A percentile compares a stretch with the other conserved stretches of the same genome.
These are phyloP conservation scores for Yamadazyma ubonensis DNA, from an alignment of 805 yeast genomes.

Conservation along the genomic window DNA sequence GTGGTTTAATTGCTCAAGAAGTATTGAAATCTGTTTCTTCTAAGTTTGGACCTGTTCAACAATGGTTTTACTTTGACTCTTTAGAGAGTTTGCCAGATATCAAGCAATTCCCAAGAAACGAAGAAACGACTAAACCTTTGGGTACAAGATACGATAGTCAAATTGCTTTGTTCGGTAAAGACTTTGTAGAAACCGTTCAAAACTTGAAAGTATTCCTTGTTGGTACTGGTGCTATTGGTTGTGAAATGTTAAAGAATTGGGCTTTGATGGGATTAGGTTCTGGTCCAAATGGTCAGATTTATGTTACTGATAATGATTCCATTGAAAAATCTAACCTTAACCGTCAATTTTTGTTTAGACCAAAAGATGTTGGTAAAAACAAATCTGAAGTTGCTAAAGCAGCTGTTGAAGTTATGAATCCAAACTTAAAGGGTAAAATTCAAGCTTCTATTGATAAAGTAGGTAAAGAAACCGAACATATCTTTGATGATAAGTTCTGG, in stretches of 20 bases:
- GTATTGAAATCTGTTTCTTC: constrained; percentile 94
- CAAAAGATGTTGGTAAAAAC: constrained; percentile 88
- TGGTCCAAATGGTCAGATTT: constrained; percentile 83
- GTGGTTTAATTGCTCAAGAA: constrained; percentile 96
- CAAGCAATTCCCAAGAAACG: constrained; percentile 59
- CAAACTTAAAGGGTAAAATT: constrained; percentile 75
- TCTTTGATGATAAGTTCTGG: constrained; percentile 89
- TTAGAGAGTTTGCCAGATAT: constrained; percentile 80
- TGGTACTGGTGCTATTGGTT: constrained; percentile 98
- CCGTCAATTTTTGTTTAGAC: constrained; percentile 93
- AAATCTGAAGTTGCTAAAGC: constrained; percentile 88
- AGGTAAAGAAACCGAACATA: constrained; percentile 86
- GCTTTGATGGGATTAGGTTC: constrained; percentile 94
- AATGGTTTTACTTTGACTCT: constrained; percentile 91
- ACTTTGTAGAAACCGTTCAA: constrained; percentile 68
- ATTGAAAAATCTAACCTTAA: constrained; percentile 95
- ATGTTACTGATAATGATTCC: constrained; percentile 89
- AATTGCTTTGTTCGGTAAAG: constrained; percentile 88
- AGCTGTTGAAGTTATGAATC: constrained; percentile 85
- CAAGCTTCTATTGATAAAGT: constrained; percentile 81
- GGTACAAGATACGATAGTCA: constrained; percentile 90
- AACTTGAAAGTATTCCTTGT: constrained; percentile 86
- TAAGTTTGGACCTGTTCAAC: constrained; percentile 90
- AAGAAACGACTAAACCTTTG: constrained; percentile 69
- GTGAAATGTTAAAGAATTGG: constrained; percentile 98